phyloP scores from a whole-genome alignment of 768 basidiomycete genomes.

The Hysterangium stoloniferum region DNA sequence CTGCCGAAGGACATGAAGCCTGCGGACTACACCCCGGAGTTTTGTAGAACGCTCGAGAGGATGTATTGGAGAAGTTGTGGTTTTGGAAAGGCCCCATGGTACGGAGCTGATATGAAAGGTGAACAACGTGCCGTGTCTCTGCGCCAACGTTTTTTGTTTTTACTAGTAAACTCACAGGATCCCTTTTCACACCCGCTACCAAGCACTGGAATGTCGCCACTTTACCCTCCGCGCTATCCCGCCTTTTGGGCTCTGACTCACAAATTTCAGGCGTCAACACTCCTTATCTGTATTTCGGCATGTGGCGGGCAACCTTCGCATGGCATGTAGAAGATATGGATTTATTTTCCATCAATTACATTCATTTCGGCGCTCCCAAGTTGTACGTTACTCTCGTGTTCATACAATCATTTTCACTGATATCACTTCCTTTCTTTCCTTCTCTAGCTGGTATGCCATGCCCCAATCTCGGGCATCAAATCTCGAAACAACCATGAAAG shows the following conservation, averaged over 20 bases:
- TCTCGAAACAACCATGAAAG: slow-evolving; percentile 86
- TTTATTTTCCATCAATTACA: slow-evolving; percentile 96
- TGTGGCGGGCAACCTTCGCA: slow-evolving; percentile 98
- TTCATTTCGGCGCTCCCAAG: slow-evolving; percentile 96
- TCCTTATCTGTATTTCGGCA: slow-evolving; percentile 96
- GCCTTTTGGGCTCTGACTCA: slow-evolving; percentile 56
- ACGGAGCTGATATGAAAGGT: slow-evolving; percentile 95
- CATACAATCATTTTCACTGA: too few relatives aligned
- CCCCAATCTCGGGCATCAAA: slow-evolving; percentile 78
- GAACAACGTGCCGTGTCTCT: slow-evolving; percentile 22
- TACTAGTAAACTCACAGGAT: slow-evolving; percentile 32
- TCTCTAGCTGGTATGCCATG: slow-evolving; percentile 78
- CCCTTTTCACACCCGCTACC: slow-evolving; percentile 67
- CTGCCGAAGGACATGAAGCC: slow-evolving; percentile 64
- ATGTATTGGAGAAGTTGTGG: slow-evolving; percentile 91
- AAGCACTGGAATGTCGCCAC: slow-evolving; percentile 91
- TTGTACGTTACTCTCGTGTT: slow-evolving; percentile 20
- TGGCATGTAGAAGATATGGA: slow-evolving; percentile 99
- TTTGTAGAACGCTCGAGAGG: slow-evolving; percentile 81
- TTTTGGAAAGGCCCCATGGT: slow-evolving; percentile 88
- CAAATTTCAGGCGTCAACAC: slow-evolving; percentile 91
- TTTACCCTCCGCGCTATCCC: slow-evolving; percentile 78
- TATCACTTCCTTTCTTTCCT: too few relatives aligned
- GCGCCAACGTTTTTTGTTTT: neutral
- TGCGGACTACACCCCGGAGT: slow-evolving; percentile 80